These are phyloP conservation scores for Jatropha multifida DNA, from an alignment of 441 rosid genomes.

Conservation along the genomic window DNA sequence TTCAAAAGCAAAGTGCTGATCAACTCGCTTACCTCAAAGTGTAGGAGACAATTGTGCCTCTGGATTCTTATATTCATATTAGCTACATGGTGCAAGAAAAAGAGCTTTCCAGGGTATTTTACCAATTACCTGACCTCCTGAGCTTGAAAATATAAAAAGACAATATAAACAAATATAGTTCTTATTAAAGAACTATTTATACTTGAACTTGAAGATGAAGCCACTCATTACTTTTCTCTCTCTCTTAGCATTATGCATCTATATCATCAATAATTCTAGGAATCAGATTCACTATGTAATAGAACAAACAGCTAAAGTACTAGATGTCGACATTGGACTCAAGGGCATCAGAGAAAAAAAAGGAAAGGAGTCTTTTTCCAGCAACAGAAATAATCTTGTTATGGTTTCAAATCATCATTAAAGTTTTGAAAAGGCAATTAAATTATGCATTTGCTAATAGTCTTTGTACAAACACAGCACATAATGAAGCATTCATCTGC, in stretches of 20 bases:
- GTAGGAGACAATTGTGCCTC: no score
- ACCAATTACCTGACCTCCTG: neutral
- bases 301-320: neutral
- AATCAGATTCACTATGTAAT: neutral
- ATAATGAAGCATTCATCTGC: neutral
- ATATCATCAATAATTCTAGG: neutral
- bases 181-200: neutral
- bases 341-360: neutral
- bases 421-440: neutral
- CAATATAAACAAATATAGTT: neutral
- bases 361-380: neutral
- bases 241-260: neutral
- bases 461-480: neutral
- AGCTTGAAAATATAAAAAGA: conserved; percentile 1
- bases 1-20: neutral
- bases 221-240: neutral
- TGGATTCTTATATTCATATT: no score
- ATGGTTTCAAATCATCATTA: neutral
- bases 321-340: neutral
- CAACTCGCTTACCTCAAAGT: neutral
- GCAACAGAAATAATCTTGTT: neutral
- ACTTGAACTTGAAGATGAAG: neutral
- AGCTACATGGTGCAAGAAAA: no score
- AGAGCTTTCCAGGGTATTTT: neutral
- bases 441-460: neutral